Base-by-base conservation (phyloP, 768 basidiomycete genomes). In the Russula virescens region DNA sequence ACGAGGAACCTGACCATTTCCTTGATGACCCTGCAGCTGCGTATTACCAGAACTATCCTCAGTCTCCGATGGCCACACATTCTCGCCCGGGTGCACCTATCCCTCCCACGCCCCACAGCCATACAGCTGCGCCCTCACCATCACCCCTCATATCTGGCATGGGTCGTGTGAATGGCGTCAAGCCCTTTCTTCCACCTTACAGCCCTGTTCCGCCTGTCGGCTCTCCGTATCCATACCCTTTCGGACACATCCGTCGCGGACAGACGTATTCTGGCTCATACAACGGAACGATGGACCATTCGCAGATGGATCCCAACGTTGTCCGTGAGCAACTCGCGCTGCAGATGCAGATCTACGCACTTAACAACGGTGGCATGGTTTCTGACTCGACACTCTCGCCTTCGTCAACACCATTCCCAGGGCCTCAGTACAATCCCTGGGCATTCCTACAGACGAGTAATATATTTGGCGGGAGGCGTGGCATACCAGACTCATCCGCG, bases 141-240 rank as follows among this genome's bases (percentile, higher is more conserved):
- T 87, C 85, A 1, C 88, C 89, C 0, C 74, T 85, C 26, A 71
- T 86, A 23, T 81, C 83, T 1, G 79, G 78, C 46, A 77, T 76
- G 60, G 81, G 81, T 61, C 72, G 55, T 74, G 72, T 45, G 74
- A 78, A 61, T 53, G 59, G 61, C 61, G 69, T 26, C 70, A 70
- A 63, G 66, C 74, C 65, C 16, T 72, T 75, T 5, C 69, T 75
- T 35, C 75, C 76, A 1, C 75, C 77, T 0, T 79, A 78, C 66
- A 85, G 82, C 64, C 83, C 85, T 0, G 75, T 83, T 2, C 77
- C 78, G 10, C 81, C 81, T 6, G 81, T 76, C 5, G 88, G 89
- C 10, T 91, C 90, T 5, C 90, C 90, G 2, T 91, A 89, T 62
- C 90, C 89, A 0, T 88, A 84, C 71, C 88, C 88, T 0, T 92